Evolutionary conservation across 225 moss, liverwort and hornwort genomes (phyloP).

Genomic region (Physcomitrellopsis africana): DNA sequence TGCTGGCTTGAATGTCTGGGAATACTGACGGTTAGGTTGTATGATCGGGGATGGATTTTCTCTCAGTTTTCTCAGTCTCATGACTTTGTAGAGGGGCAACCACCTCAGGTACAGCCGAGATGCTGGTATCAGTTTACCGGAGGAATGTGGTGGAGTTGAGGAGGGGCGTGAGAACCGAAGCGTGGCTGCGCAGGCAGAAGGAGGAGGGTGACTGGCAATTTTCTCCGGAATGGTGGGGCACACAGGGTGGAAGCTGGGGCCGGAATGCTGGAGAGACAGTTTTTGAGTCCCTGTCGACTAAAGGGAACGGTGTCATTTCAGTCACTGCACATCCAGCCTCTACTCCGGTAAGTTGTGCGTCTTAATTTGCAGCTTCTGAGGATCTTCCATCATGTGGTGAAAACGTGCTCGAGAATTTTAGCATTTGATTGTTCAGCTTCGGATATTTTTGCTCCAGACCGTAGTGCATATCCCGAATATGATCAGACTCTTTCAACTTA

Average conservation of each 20-base stretch:
- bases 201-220: constrained; percentile 86
- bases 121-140: constrained; percentile 19
- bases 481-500: too few relatives aligned
- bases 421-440: background rate
- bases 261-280: constrained; percentile 65
- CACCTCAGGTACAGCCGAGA: constrained; percentile 42
- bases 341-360: constrained; percentile 52
- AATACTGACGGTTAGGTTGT: constrained; percentile 18
- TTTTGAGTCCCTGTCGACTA: constrained; percentile 62
- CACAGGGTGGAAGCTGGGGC: constrained; percentile 92
- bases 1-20: constrained; percentile 7
- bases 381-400: background rate
- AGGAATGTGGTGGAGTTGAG: constrained; percentile 34
- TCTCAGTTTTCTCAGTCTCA: constrained; percentile 14
- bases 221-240: constrained; percentile 99
- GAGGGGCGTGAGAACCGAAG: constrained; percentile 49
- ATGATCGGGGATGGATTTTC: constrained; percentile 24
- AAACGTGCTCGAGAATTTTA: background rate
- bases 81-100: constrained; percentile 53
- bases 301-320: constrained; percentile 71
- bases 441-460: background rate
- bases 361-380: background rate
- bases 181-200: constrained; percentile 49
- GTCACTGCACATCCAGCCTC: constrained; percentile 87
- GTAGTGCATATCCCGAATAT: background rate